Conservation (phyloP, 208 protist species). For the Crithidia sp. region DNA sequence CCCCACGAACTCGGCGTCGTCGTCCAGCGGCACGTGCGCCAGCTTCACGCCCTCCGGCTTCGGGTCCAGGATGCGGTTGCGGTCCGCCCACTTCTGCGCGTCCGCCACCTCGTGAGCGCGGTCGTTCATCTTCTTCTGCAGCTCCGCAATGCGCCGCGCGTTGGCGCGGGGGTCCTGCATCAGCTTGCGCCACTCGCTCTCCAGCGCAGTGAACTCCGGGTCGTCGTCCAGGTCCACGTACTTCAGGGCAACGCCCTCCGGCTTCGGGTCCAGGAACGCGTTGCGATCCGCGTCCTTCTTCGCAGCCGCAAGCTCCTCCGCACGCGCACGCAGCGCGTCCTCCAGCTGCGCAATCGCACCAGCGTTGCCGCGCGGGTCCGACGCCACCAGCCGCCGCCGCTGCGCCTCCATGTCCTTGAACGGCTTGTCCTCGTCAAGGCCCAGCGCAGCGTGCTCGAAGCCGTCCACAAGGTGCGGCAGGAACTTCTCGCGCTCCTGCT, state of each 20-base stretch:
- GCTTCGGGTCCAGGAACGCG: slow-evolving; percentile 48
- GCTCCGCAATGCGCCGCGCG: slow-evolving; percentile 16
- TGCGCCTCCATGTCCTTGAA: slow-evolving; percentile 71
- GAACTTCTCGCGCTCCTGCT: slow-evolving; percentile 62
- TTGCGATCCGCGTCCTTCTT: slow-evolving; percentile 48
- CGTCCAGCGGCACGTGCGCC: slow-evolving; percentile 49
- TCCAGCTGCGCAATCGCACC: slow-evolving; percentile 62
- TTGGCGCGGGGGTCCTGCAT: slow-evolving; percentile 49
- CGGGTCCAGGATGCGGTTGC: slow-evolving; percentile 41
- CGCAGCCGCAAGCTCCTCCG: slow-evolving; percentile 61
- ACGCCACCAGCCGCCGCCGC: slow-evolving; percentile 55
- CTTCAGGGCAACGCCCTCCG: slow-evolving; percentile 52
- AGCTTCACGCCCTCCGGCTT: slow-evolving; percentile 62
- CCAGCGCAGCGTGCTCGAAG: slow-evolving; percentile 32
- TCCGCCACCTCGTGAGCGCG: slow-evolving; percentile 49
- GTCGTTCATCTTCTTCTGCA: slow-evolving; percentile 59
- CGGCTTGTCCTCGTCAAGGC: slow-evolving; percentile 61
- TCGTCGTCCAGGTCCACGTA: slow-evolving; percentile 69
- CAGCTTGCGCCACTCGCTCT: slow-evolving; percentile 59
- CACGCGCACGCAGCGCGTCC: slow-evolving; percentile 61
- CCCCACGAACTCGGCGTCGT: slow-evolving; percentile 38
- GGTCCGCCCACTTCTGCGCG: slow-evolving; percentile 39
- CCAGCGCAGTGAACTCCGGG: slow-evolving; percentile 52
- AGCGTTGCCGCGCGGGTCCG: slow-evolving; percentile 47
- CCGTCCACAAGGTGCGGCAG: slow-evolving; percentile 18